Evolutionary conservation across 305 asterid genomes (phyloP).

Genomic region (Fraxinus paxiana): DNA sequence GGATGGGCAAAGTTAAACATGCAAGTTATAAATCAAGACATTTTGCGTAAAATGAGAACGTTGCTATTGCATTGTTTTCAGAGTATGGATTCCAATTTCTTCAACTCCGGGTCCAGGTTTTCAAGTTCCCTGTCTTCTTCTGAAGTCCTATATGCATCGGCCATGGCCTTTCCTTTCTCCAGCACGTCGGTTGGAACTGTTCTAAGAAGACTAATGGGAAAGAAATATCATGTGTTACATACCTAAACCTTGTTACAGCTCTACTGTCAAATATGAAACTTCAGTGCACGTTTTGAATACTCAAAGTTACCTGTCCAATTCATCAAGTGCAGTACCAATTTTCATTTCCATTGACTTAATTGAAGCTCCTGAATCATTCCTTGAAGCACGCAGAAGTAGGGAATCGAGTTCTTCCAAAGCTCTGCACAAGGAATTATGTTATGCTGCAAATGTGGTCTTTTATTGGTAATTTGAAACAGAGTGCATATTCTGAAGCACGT

Average conservation of each 20-base stretch:
- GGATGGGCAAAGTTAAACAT: not conserved
- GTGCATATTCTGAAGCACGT: not conserved
- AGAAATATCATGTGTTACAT: not conserved
- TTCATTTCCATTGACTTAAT: constrained; percentile 59
- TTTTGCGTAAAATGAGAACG: not conserved
- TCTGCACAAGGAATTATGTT: constrained; percentile 27
- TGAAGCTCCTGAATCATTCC: constrained; percentile 56
- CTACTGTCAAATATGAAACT: not conserved
- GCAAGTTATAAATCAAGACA: not conserved
- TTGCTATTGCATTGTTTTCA: constrained; percentile 20
- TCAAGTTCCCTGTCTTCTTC: constrained; percentile 38
- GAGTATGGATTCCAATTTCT: constrained; percentile 65
- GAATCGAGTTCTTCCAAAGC: constrained; percentile 96
- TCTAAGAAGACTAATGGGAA: constrained; percentile 51
- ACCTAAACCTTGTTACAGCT: not conserved
- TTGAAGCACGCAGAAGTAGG: constrained; percentile 71
- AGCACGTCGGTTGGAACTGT: constrained; percentile 80
- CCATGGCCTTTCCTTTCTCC: constrained; percentile 78
- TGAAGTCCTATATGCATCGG: constrained; percentile 55
- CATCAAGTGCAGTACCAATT: constrained; percentile 49
- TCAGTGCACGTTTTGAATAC: not conserved
- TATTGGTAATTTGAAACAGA: not conserved
- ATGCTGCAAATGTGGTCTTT: not conserved
- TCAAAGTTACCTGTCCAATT: constrained; percentile 59
- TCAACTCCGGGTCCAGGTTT: constrained; percentile 51